Conservation (phyloP, 495 filamentous ascomycete species). For the Evernia prunastri region DNA sequence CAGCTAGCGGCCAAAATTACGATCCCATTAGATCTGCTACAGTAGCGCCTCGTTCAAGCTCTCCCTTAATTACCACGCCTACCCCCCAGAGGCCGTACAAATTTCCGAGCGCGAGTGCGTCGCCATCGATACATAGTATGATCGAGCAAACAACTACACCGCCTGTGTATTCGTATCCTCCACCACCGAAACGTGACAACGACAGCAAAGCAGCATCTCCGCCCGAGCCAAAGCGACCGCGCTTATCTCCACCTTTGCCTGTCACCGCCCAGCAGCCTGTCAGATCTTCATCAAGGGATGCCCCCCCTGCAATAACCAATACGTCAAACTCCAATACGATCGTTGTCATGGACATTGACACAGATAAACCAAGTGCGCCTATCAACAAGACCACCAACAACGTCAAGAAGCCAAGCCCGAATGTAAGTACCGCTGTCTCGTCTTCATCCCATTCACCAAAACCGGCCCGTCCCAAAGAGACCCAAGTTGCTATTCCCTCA, state of each 20-base stretch:
- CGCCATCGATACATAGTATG: slow-evolving; percentile 81
- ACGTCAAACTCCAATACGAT: not conserved
- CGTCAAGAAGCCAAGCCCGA: slow-evolving; percentile 33
- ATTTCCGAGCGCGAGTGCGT: slow-evolving; percentile 62
- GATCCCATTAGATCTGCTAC: slow-evolving; percentile 75
- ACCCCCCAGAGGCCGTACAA: slow-evolving; percentile 34
- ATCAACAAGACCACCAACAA: slow-evolving; percentile 2
- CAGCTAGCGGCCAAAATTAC: slow-evolving; percentile 70
- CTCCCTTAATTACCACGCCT: slow-evolving; percentile 38
- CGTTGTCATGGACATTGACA: slow-evolving; percentile 18
- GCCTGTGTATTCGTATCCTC: slow-evolving; percentile 32
- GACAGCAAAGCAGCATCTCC: slow-evolving; percentile 25
- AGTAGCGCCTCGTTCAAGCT: slow-evolving; percentile 51
- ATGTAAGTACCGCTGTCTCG: slow-evolving; percentile 41
- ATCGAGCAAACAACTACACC: slow-evolving; percentile 60
- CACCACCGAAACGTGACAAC: slow-evolving; percentile 20
- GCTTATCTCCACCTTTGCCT: slow-evolving; percentile 25
- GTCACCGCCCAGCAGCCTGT: slow-evolving; percentile 26
- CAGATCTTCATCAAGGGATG: slow-evolving; percentile 21
- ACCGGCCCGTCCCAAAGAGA: slow-evolving; percentile 46
- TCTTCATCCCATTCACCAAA: slow-evolving; percentile 58
- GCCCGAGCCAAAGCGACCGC: slow-evolving; percentile 35
- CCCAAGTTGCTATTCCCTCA: slow-evolving; percentile 49
- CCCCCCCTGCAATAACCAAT: slow-evolving; percentile 5
- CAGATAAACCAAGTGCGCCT: slow-evolving; percentile 19